phyloP scores from a whole-genome alignment of 352 stramenopile species.

The Globisporangium abappressorium region DNA sequence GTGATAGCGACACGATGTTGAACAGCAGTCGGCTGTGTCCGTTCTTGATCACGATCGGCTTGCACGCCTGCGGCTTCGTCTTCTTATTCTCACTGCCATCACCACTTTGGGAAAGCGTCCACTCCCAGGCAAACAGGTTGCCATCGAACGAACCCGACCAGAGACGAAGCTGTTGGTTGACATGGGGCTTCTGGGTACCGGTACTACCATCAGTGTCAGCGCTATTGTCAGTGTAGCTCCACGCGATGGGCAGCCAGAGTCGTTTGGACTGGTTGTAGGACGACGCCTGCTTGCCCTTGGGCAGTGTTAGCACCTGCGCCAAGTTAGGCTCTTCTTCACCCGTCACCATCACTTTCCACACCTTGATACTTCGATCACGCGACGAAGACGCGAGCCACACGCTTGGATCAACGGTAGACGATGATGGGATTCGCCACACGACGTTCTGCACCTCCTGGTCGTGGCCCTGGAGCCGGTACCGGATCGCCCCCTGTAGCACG shows the following conservation, averaged over 20 bases:
- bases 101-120: constrained; percentile 15
- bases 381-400: constrained; percentile 55
- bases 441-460: constrained; percentile 71
- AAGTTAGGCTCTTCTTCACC: constrained; percentile 17
- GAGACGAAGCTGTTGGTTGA: constrained; percentile 26
- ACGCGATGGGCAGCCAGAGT: constrained; percentile 71
- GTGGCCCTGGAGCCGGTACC: constrained; percentile 52
- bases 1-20: constrained; percentile 39
- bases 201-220: background rate
- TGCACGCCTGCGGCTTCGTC: constrained; percentile 20
- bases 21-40: constrained; percentile 68
- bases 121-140: constrained; percentile 63
- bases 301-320: constrained; percentile 38
- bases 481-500: constrained; percentile 25
- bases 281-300: constrained; percentile 60
- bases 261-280: constrained; percentile 66
- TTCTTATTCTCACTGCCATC: constrained; percentile 10
- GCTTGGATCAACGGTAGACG: too few species aligned
- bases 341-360: constrained; percentile 33
- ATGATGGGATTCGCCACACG: constrained; percentile 28
- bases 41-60: constrained; percentile 53
- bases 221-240: constrained; percentile 23
- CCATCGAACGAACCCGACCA: constrained; percentile 75
- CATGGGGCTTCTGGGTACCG: background rate
- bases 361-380: constrained; percentile 64